Evolutionary conservation across 2,329 filamentous ascomycete genomes (phyloP).

Genomic region (Botrytis deweyae): DNA sequence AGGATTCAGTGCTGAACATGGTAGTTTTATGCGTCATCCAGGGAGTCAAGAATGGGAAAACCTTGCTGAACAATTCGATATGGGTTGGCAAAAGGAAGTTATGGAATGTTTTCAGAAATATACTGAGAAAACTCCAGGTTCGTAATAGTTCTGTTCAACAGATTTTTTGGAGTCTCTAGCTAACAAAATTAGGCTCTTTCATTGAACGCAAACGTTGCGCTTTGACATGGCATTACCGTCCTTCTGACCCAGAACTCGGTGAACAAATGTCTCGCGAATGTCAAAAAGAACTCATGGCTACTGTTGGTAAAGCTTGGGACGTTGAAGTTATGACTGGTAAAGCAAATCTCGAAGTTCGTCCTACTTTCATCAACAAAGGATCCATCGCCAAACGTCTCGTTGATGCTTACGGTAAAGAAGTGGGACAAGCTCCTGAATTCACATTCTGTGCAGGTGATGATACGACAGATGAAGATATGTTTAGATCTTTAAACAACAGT

Average conservation of each 20-base stretch:
- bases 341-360: conserved; percentile 94
- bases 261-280: conserved; percentile 77
- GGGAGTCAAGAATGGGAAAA: conserved; percentile 80
- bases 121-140: conserved; percentile 81
- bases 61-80: conserved; percentile 79
- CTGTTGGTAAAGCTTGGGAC: conserved; percentile 76
- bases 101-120: conserved; percentile 82
- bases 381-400: conserved; percentile 88
- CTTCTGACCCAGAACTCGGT: conserved; percentile 83
- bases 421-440: conserved; percentile 69
- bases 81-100: conserved; percentile 89
- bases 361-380: conserved; percentile 96
- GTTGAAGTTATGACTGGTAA: conserved; percentile 97
- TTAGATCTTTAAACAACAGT: conserved; percentile 72
- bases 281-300: conserved; percentile 75
- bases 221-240: conserved; percentile 95
- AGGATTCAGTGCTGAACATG: conserved; percentile 95
- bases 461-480: conserved; percentile 96
- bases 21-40: conserved; percentile 88
- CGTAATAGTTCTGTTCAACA: conserved; percentile 31
- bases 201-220: conserved; percentile 94
- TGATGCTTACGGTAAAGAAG: conserved; percentile 60
- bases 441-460: conserved; percentile 92
- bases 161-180: not conserved
- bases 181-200: conserved; percentile 65